Conservation (phyloP, 23 red algal genomes). For the Pyropia yezoensis region DNA sequence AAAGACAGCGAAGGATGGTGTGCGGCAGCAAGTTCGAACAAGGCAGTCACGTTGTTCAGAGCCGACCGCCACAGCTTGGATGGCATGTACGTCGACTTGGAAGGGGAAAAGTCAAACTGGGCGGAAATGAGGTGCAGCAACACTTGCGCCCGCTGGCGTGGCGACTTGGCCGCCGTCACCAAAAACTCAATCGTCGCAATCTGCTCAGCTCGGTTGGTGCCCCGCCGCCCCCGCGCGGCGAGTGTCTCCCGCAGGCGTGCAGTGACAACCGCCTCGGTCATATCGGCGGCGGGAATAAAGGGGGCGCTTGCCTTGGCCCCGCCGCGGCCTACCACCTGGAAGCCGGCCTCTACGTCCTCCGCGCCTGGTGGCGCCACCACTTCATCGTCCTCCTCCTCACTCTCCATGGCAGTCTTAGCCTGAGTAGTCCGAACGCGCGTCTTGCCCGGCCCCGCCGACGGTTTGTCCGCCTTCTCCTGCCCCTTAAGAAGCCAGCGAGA, state of each 20-base stretch:
- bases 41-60: slow-evolving; percentile 32
- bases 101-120: slow-evolving; percentile 83
- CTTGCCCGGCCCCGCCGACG: slow-evolving; percentile 1
- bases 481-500: slow-evolving; percentile 48
- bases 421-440: slow-evolving; percentile 1
- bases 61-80: slow-evolving; percentile 64
- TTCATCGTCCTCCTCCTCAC: slow-evolving; percentile 23
- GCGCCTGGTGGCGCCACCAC: not conserved
- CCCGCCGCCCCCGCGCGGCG: slow-evolving; percentile 82
- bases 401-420: slow-evolving; percentile 27
- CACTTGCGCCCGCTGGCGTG: slow-evolving; percentile 64
- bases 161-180: slow-evolving; percentile 55
- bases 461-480: slow-evolving; percentile 13
- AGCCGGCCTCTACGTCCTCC: slow-evolving; percentile 34
- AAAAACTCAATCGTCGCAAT: slow-evolving; percentile 72
- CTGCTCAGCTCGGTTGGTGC: slow-evolving; percentile 79
- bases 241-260: slow-evolving; percentile 71
- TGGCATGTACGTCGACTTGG: slow-evolving; percentile 48
- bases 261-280: slow-evolving; percentile 72
- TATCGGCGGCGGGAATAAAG: slow-evolving; percentile 59
- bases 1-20: slow-evolving; percentile 68
- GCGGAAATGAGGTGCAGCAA: slow-evolving; percentile 83
- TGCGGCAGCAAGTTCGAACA: slow-evolving; percentile 47
- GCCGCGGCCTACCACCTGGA: slow-evolving; percentile 38
- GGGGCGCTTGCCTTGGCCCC: slow-evolving; percentile 16